Evolutionary conservation across 169 alveolate species (phyloP).

Genomic region (Plasmodium knowlesi): DNA sequence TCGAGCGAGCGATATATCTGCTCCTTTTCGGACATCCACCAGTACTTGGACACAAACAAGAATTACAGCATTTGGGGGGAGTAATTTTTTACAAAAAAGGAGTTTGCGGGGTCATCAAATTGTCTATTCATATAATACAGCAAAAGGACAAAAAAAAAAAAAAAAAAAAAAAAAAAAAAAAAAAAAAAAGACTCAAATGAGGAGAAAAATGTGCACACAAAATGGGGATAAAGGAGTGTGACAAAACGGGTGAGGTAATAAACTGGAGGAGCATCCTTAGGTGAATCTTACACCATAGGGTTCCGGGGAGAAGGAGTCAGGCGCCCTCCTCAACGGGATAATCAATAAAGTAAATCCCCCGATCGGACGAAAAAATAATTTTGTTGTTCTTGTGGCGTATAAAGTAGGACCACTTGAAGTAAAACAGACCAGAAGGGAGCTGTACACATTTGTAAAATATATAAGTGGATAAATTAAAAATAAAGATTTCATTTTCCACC

Average conservation of each 20-base stretch:
- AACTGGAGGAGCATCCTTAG: background rate
- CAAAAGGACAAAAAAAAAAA: background rate
- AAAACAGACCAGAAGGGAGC: conserved; percentile 60
- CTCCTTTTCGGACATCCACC: conserved; percentile 50
- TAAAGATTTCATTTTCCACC: conserved; percentile 68
- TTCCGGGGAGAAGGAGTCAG: background rate
- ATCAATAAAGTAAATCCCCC: conserved; percentile 69
- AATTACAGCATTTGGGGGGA: conserved; percentile 31
- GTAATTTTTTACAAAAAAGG: conserved; percentile 15
- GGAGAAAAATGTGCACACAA: background rate
- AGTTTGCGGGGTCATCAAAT: background rate
- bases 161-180: background rate
- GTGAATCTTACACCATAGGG: background rate
- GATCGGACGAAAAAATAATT: conserved; percentile 67
- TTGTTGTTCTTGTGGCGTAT: conserved; percentile 64
- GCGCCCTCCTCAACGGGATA: conserved; percentile 50
- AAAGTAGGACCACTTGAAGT: conserved; percentile 75
- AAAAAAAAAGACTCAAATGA: background rate
- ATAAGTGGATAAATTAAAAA: conserved; percentile 70
- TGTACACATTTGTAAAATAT: conserved; percentile 53
- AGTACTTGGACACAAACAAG: conserved; percentile 27
- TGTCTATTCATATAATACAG: background rate
- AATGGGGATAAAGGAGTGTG: background rate
- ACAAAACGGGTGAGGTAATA: background rate
- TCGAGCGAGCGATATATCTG: conserved; percentile 35